Percentiles rank a stretch among this genome's conserved stretches.
Conservation (phyloP, 2,329 filamentous ascomycete species). For the Anthostomella pinea region DNA sequence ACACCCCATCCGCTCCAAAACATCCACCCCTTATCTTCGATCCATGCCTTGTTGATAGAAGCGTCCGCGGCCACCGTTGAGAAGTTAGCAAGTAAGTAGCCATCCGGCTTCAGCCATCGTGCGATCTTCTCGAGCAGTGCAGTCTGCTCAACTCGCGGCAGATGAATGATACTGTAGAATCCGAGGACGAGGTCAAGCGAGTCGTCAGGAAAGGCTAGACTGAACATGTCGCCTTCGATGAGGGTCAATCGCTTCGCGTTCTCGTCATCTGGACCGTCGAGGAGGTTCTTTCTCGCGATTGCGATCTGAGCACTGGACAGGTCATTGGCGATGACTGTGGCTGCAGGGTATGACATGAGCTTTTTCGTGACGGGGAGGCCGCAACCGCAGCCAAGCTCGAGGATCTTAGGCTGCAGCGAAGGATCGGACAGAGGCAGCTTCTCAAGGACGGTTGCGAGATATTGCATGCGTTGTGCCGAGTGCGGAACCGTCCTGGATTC, state of each 20-base stretch:
- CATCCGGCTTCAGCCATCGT: constrained; percentile 50
- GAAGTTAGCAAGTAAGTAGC: constrained; percentile 49
- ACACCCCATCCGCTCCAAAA: constrained; percentile 42
- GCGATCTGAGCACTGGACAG: constrained; percentile 38
- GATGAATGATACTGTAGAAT: constrained; percentile 55
- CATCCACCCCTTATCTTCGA: constrained; percentile 40
- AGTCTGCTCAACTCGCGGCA: constrained; percentile 49
- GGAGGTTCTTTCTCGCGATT: constrained; percentile 28
- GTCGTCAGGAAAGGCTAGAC: constrained; percentile 28
- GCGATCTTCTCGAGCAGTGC: constrained; percentile 42
- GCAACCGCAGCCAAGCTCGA: constrained; percentile 43
- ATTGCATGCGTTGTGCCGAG: constrained; percentile 30
- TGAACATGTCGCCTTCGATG: constrained; percentile 38
- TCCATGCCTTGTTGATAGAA: constrained; percentile 35
- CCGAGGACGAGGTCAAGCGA: constrained; percentile 48
- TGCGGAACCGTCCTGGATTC: constrained; percentile 33
- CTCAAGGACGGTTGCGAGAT: constrained; percentile 33
- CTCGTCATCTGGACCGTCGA: constrained; percentile 1
- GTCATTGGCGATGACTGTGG: constrained; percentile 39
- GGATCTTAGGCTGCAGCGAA: constrained; percentile 19
- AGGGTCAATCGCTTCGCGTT: constrained; percentile 25
- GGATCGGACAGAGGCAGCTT: constrained; percentile 16
- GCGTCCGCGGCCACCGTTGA: constrained; percentile 27
- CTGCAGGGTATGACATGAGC: constrained; percentile 28
- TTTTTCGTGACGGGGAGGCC: constrained; percentile 36